phyloP scores from a whole-genome alignment of 1,284 basidiomycete species.

The Heterobasidion irregulare region DNA sequence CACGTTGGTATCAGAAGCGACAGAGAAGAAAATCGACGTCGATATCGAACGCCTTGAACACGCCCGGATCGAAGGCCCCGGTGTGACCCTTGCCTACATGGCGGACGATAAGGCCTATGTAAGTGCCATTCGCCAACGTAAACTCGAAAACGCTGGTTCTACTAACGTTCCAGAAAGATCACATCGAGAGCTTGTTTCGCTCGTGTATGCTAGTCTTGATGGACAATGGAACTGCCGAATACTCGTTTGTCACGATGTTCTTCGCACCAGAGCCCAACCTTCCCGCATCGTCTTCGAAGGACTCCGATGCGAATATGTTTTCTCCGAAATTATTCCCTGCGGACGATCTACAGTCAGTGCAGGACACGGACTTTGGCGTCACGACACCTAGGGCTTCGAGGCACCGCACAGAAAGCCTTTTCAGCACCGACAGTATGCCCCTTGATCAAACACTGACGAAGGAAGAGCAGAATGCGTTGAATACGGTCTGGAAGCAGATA shows the following conservation, averaged over 20 bases:
- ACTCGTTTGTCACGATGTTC: constrained; percentile 79
- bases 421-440: constrained; percentile 15
- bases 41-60: constrained; percentile 54
- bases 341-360: constrained; percentile 20
- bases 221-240: constrained; percentile 90
- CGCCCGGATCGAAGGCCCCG: constrained; percentile 71
- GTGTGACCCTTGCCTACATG: constrained; percentile 76
- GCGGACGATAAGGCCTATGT: constrained; percentile 82
- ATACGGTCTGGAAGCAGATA: constrained; percentile 82
- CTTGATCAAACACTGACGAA: constrained; percentile 24
- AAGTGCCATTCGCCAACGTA: constrained; percentile 20
- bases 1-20: constrained; percentile 37
- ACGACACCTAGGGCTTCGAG: constrained; percentile 14
- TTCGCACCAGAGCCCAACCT: constrained; percentile 44
- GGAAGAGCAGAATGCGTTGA: constrained; percentile 48
- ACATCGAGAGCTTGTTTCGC: constrained; percentile 75
- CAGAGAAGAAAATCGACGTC: constrained; percentile 24
- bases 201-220: constrained; percentile 84
- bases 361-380: constrained; percentile 16
- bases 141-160: background rate
- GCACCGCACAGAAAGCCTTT: constrained; percentile 18
- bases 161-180: constrained; percentile 55
- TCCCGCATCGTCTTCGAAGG: constrained; percentile 24
- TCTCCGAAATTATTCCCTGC: constrained; percentile 27
- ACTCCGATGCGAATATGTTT: constrained; percentile 21